These are phyloP conservation scores for Prunus campanulata DNA, from an alignment of 306 rosid genomes.

Conservation along the genomic window DNA sequence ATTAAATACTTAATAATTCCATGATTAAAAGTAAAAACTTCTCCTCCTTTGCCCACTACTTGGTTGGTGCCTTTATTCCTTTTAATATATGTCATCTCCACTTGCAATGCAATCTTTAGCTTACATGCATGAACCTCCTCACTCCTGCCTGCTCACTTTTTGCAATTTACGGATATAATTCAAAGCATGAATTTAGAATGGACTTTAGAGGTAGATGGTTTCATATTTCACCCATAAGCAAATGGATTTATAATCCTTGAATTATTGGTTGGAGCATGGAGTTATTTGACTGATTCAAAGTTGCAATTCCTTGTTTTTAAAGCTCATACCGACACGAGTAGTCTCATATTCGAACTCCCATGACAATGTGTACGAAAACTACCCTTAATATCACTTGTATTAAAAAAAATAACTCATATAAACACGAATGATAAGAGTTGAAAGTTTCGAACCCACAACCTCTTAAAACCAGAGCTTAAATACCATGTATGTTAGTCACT, in stretches of 20 bases:
- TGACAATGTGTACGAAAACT: too few species aligned
- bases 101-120: neutral
- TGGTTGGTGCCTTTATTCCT: neutral
- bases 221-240: neutral
- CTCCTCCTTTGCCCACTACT: neutral
- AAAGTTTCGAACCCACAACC: too few species aligned
- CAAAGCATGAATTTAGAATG: neutral
- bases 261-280: neutral
- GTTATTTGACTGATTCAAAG: neutral
- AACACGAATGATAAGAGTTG: too few species aligned
- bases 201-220: neutral
- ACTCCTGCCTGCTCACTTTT: neutral
- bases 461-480: too few species aligned
- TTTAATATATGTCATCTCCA: neutral
- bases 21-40: neutral
- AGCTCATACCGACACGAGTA: neutral
- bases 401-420: too few species aligned
- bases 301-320: neutral
- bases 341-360: accelerated
- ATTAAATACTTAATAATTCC: neutral
- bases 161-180: neutral
- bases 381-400: too few species aligned
- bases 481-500: too few species aligned
- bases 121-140: neutral
- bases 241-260: neutral